A percentile compares a stretch with the other conserved stretches of the same genome.
These are phyloP conservation scores for Stachybotrys chlorohalonatus DNA, from an alignment of 2,329 filamentous ascomycete genomes.

Conservation along the genomic window DNA sequence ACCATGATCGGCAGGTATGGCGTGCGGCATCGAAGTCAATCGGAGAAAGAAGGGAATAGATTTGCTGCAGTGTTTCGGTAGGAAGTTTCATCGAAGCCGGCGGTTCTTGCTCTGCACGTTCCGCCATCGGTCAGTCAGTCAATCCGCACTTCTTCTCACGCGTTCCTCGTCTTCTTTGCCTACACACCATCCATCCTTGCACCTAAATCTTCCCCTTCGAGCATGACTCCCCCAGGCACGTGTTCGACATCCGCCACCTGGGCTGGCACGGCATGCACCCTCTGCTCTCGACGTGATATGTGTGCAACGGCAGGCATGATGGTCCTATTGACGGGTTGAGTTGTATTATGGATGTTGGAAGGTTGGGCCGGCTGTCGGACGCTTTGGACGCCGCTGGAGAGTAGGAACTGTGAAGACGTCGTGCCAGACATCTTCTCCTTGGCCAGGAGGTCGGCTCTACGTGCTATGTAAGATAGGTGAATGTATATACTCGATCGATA, in stretches of 20 bases:
- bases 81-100: conserved; percentile 18
- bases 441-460: not conserved
- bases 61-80: conserved; percentile 26
- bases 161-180: no score
- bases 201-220: not conserved
- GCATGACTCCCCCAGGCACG: conserved; percentile 1
- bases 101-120: conserved; percentile 2
- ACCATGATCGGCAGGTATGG: conserved; percentile 51
- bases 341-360: no score
- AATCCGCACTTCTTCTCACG: no score
- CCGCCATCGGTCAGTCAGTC: not conserved
- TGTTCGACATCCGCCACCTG: conserved; percentile 6
- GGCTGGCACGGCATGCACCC: conserved; percentile 6
- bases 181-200: not conserved
- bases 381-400: conserved; percentile 15
- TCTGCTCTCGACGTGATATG: conserved; percentile 4
- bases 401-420: conserved; percentile 18
- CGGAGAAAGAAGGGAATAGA: conserved; percentile 23
- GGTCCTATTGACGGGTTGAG: no score
- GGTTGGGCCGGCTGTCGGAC: conserved; percentile 1
- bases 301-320: not conserved
- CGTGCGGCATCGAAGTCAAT: conserved; percentile 49
- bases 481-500: no score
- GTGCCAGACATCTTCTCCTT: conserved; percentile 6
- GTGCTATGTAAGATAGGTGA: not conserved